Percentiles rank a stretch among this genome's conserved stretches.
Conservation (phyloP, 2,329 filamentous ascomycete species). For the Xylaria sp. region DNA sequence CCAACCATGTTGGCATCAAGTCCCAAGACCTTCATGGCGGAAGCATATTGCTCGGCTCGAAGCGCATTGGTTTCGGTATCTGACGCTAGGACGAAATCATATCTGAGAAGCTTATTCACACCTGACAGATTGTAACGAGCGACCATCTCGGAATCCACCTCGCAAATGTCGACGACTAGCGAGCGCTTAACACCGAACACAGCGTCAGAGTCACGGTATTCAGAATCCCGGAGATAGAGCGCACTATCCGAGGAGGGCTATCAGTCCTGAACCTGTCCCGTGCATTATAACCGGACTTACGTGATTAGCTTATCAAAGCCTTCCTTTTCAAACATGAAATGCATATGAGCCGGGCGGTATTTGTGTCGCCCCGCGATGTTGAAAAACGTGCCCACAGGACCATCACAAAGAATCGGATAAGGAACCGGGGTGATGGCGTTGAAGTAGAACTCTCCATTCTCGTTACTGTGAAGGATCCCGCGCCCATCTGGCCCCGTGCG, state of each 20-base stretch:
- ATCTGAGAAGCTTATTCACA: neutral
- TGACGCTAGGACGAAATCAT: neutral
- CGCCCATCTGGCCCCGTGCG: neutral
- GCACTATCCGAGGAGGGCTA: neutral
- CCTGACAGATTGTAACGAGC: neutral
- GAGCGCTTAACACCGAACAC: neutral
- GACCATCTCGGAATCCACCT: neutral
- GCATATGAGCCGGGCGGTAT: constrained; percentile 1
- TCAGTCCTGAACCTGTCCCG: too few relatives aligned
- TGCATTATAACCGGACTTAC: neutral
- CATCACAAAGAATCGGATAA: neutral
- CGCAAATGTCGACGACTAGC: neutral
- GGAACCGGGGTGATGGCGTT: neutral
- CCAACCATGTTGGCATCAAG: too few relatives aligned
- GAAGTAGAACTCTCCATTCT: neutral
- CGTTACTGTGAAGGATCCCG: neutral
- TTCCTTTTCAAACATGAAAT: constrained; percentile 6
- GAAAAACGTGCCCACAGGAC: neutral
- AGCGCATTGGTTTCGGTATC: neutral
- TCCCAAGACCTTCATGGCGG: too few relatives aligned
- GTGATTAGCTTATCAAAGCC: neutral
- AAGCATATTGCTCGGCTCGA: neutral
- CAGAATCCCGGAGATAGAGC: neutral
- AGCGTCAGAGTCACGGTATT: neutral
- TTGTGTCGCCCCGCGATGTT: neutral